Percentiles rank a stretch among this genome's conserved stretches.
phyloP scores from a whole-genome alignment of 192 early-diverging fungal genomes.

The Dissophora globulifera region DNA sequence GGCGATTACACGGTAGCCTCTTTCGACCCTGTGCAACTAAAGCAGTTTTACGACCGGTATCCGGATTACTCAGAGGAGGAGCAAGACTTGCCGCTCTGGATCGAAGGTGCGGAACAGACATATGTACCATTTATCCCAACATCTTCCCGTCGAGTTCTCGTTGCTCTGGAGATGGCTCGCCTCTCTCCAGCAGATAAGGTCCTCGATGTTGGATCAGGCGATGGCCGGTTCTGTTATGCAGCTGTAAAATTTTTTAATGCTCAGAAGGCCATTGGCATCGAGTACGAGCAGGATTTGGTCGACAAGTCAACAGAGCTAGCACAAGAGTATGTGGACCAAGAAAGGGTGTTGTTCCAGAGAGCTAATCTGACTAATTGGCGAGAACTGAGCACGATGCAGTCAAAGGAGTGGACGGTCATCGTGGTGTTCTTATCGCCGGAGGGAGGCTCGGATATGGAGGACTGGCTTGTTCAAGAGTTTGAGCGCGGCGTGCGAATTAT shows the following conservation, averaged over 20 bases:
- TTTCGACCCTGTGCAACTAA: constrained; percentile 4
- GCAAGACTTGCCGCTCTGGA: constrained; percentile 60
- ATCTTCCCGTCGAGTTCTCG: constrained; percentile 59
- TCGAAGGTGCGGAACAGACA: constrained; percentile 63
- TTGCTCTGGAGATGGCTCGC: constrained; percentile 59
- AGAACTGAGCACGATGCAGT: constrained; percentile 35
- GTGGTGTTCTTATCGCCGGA: constrained; percentile 64
- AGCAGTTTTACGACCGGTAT: constrained; percentile 17
- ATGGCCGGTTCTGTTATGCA: constrained; percentile 66
- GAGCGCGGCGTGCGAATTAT: constrained; percentile 60
- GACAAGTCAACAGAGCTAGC: constrained; percentile 53
- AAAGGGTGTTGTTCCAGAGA: constrained; percentile 46
- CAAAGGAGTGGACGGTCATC: constrained; percentile 57
- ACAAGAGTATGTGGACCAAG: constrained; percentile 17
- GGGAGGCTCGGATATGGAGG: constrained; percentile 56
- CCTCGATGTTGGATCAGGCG: constrained; percentile 70
- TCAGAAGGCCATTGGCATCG: constrained; percentile 60
- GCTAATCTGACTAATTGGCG: constrained; percentile 53
- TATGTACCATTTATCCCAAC: constrained; percentile 69
- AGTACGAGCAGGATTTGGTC: constrained; percentile 61
- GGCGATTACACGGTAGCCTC: not conserved
- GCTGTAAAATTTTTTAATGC: constrained; percentile 57
- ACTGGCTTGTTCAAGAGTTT: constrained; percentile 57
- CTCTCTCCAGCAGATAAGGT: constrained; percentile 53
- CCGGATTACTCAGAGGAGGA: constrained; percentile 37